A percentile compares a stretch with the other conserved stretches of the same genome.
These are phyloP conservation scores for Thamnidium elegans DNA, from an alignment of 192 early-diverging fungal genomes.

Conservation along the genomic window DNA sequence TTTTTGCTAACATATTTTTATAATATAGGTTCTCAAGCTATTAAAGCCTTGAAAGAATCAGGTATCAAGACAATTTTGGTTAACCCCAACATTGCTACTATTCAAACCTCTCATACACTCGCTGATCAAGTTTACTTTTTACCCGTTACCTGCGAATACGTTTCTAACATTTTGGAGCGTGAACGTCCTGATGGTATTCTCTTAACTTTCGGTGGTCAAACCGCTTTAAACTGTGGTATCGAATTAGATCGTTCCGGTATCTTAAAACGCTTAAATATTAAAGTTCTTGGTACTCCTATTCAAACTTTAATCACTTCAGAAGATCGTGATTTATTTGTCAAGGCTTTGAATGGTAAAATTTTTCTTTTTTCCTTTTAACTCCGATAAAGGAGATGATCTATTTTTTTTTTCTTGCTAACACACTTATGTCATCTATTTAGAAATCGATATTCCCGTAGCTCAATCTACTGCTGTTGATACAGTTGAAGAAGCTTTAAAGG, in stretches of 20 bases:
- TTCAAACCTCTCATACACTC: slow-evolving; percentile 91
- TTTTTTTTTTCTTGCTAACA: background rate
- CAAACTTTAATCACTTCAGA: slow-evolving; percentile 87
- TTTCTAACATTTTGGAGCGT: slow-evolving; percentile 87
- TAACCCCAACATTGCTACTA: slow-evolving; percentile 99
- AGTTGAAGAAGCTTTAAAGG: slow-evolving; percentile 82
- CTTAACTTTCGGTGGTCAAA: slow-evolving; percentile 96
- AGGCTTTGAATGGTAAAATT: slow-evolving; percentile 64
- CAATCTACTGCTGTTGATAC: slow-evolving; percentile 85
- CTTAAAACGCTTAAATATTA: slow-evolving; percentile 77
- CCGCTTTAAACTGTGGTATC: slow-evolving; percentile 93
- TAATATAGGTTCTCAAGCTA: slow-evolving; percentile 83
- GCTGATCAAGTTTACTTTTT: slow-evolving; percentile 96
- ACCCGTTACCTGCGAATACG: slow-evolving; percentile 89
- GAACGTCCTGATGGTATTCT: slow-evolving; percentile 96
- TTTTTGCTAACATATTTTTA: slow-evolving; percentile 18
- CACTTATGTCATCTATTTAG: slow-evolving; percentile 27
- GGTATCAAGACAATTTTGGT: slow-evolving; percentile 92
- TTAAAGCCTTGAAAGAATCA: slow-evolving; percentile 94
- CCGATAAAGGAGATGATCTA: slow-evolving; percentile 11
- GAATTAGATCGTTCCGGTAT: slow-evolving; percentile 81
- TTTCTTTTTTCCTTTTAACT: background rate
- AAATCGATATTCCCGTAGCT: slow-evolving; percentile 85
- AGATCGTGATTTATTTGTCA: slow-evolving; percentile 94
- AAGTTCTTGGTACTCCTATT: slow-evolving; percentile 95